Percentiles rank a stretch among this genome's conserved stretches.
phyloP scores from a whole-genome alignment of 495 filamentous ascomycete genomes.

The Penicillium riverlandense region DNA sequence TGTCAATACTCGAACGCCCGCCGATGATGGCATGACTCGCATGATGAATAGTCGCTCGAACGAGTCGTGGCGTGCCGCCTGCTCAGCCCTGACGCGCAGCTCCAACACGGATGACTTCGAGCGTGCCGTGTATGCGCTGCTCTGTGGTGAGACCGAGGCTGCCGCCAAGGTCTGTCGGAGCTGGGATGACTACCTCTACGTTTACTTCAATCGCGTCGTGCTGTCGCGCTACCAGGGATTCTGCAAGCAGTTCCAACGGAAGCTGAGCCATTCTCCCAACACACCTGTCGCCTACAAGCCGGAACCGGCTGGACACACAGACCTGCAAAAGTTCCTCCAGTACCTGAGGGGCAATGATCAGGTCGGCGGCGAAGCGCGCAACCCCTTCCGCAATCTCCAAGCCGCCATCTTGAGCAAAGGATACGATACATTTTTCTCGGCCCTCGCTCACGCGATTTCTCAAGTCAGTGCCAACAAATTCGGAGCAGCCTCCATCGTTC shows the following conservation, averaged over 20 bases:
- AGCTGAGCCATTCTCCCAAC: constrained; percentile 30
- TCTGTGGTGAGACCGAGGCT: constrained; percentile 73
- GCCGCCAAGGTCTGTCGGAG: constrained; percentile 68
- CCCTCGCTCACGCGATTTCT: constrained; percentile 32
- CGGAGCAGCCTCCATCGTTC: constrained; percentile 21
- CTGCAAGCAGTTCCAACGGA: constrained; percentile 38
- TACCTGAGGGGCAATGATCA: constrained; percentile 28
- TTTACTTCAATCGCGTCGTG: constrained; percentile 76
- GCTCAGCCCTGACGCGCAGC: constrained; percentile 64
- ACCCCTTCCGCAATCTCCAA: constrained; percentile 41
- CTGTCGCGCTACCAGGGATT: constrained; percentile 43
- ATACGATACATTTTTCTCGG: constrained; percentile 30
- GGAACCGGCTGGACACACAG: constrained; percentile 31
- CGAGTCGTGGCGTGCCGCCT: constrained; percentile 72
- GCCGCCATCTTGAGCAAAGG: constrained; percentile 38
- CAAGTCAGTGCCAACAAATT: constrained; percentile 17
- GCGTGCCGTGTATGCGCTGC: constrained; percentile 78
- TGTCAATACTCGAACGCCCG: constrained; percentile 25
- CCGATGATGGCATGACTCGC: constrained; percentile 36
- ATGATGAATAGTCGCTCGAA: constrained; percentile 44
- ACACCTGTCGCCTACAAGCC: constrained; percentile 27
- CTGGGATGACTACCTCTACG: constrained; percentile 91
- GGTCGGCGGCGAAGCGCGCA: constrained; percentile 31
- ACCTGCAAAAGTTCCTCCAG: constrained; percentile 32
- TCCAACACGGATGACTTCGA: constrained; percentile 68